Evolutionary conservation across 2,329 filamentous ascomycete species (phyloP), one percentile per base, ranked within the genome.

Genomic region (Ceratocystiopsis minuta): DNA sequence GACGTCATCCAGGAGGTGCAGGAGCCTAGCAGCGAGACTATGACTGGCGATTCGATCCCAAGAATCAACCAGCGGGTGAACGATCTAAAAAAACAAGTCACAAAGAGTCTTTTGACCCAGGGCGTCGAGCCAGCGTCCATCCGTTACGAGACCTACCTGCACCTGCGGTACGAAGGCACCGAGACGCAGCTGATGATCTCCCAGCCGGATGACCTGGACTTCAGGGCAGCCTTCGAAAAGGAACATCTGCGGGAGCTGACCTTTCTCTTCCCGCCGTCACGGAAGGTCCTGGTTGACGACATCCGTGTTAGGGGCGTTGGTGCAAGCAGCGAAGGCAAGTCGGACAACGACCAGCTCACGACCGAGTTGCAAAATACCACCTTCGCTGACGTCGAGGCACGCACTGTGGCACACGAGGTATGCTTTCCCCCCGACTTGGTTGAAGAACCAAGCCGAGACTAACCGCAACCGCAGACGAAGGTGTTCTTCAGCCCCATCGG

Each of bases 181-280:
- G 86, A 94, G 54, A 90, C 84, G 4, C 82, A 86, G 0, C 67
- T 94, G 34, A 94, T 94, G 86, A 75, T 93, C 40, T 61, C 88
- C 48, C 83, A 80, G 57, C 84, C 85, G 0, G 68, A 59, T 2
- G 60, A 68, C 35, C 70, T 75, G 40, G 77, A 82, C 1, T 95
- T 87, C 59, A 82, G 78, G 2, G 72, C 78, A 48, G 85, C 83
- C 0, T 94, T 95, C 51, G 66, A 92, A 18, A 75, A 76, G 51
- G 83, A 93, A 50, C 87, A 95, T 53, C 76, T 84, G 41, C 86
- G 88, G 53, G 87, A 95, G 54, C 94, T 94, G 54, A 84, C 86
- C 0, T 95, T 95, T 53, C 88, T 81, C 0, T 64, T 94, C 3
- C 67, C 72, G 15, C 82, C 90, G 43, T 37, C 41, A 3, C 69